Evolutionary conservation across 2,329 filamentous ascomycete species (phyloP).

Genomic region (Paracoccidioides lutzii): DNA sequence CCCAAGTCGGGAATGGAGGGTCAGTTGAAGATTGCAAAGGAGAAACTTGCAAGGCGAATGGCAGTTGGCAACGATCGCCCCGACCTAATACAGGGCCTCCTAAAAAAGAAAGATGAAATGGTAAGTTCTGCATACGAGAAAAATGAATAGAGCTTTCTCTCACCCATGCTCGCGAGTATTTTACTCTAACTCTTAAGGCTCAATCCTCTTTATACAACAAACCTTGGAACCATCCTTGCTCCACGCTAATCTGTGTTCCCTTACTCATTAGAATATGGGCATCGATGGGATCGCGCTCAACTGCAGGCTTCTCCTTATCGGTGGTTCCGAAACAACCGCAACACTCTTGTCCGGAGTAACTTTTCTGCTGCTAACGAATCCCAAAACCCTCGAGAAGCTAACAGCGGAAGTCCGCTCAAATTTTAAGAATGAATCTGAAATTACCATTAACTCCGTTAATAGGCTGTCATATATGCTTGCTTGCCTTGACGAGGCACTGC

Average conservation of each 20-base stretch:
- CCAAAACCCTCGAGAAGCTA: conserved; percentile 19
- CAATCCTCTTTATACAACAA: no score
- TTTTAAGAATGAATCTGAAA: conserved; percentile 28
- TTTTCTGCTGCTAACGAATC: conserved; percentile 29
- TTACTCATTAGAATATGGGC: conserved; percentile 8
- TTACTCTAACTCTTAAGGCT: no score
- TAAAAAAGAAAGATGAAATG: conserved; percentile 4
- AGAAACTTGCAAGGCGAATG: conserved; percentile 1
- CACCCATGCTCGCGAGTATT: background rate
- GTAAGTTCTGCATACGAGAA: background rate
- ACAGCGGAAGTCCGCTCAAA: conserved; percentile 28
- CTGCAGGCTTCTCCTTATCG: conserved; percentile 23
- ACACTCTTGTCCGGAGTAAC: conserved; percentile 31
- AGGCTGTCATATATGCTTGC: conserved; percentile 30
- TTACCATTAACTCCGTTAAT: conserved; percentile 22
- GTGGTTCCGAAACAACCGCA: conserved; percentile 38
- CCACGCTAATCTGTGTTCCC: background rate
- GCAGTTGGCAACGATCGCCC: background rate
- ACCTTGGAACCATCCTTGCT: background rate
- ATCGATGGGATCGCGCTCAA: conserved; percentile 25
- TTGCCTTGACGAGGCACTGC: conserved; percentile 31
- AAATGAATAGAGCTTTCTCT: background rate
- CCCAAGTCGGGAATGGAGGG: conserved; percentile 2
- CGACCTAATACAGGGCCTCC: conserved; percentile 1
- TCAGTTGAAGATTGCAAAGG: conserved; percentile 4